Percentiles rank a stretch among this genome's conserved stretches.
Conservation (phyloP, 2,329 filamentous ascomycete species). For the Coleophoma cylindrospora region DNA sequence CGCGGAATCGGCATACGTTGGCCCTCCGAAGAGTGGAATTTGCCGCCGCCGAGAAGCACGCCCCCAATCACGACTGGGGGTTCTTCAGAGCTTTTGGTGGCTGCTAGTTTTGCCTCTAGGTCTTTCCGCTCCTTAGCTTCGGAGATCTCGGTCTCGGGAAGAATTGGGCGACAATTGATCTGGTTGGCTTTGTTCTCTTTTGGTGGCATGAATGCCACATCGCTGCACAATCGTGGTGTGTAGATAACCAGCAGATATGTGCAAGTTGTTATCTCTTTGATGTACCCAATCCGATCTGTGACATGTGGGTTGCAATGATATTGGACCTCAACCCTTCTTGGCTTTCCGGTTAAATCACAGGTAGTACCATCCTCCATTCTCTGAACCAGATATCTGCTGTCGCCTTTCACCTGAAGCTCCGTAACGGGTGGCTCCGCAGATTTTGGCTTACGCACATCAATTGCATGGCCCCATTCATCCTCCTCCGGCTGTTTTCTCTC, state of each 20-base stretch:
- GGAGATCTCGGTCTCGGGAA: conserved; percentile 35
- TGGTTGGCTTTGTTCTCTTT: conserved; percentile 57
- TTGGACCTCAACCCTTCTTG: conserved; percentile 63
- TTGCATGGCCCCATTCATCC: conserved; percentile 26
- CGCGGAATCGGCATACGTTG: conserved; percentile 21
- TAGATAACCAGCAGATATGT: conserved; percentile 71
- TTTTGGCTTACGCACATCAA: conserved; percentile 19
- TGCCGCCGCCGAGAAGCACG: conserved; percentile 20
- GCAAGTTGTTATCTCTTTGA: conserved; percentile 69
- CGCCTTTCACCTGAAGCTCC: conserved; percentile 60
- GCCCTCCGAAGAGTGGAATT: conserved; percentile 23
- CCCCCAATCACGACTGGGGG: conserved; percentile 24
- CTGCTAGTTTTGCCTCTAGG: conserved; percentile 13
- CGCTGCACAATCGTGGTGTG: conserved; percentile 68
- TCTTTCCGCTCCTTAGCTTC: conserved; percentile 33
- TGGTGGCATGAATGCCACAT: conserved; percentile 67
- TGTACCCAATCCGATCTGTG: conserved; percentile 62
- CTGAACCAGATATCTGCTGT: conserved; percentile 65
- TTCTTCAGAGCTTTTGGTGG: conserved; percentile 31
- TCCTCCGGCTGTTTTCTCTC: conserved; percentile 4
- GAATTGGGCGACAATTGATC: conserved; percentile 57
- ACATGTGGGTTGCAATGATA: conserved; percentile 56
- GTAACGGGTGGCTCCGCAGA: conserved; percentile 24
- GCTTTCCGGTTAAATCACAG: conserved; percentile 66
- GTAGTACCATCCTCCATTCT: conserved; percentile 59